Evolutionary conservation across 306 rosid species (phyloP), one percentile per base, ranked within the genome.

Genomic region (Fagus crenata): DNA sequence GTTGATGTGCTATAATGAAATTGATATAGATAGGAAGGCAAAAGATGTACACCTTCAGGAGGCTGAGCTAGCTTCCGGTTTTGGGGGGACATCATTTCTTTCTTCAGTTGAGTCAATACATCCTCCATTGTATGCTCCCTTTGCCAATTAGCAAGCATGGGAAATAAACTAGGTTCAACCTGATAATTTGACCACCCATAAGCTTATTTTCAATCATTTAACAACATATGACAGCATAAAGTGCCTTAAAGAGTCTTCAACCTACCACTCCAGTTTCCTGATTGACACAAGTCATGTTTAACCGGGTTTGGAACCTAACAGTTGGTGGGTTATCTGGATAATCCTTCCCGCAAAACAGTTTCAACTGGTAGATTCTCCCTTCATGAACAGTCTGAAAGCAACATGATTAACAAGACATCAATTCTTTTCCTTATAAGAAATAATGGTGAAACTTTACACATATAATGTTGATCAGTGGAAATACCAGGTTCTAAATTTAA

Each of bases 141-240:
- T 85, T 87, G 91, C 99, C 99, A 95, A 81, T 88, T 92, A 78
- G 96, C 77, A 83, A 95, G 99, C 97, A 92, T 95, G 73, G 97
- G 96, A 84, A 95, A 90, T 46, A 90, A 85, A 77, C 84, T 64
- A 15, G 99, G 97, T 72, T 95, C 99, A 84, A 95, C 99, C 99
- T 95, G 85, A 68, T 78, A 67, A 84, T 72, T 56, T 67, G 72
- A 40, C 72, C 28, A 82, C 60, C 58, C 33, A 74, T 84, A n/a
- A 89, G 84, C 68, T 77, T 63, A 75, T 41, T 65, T 75, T 76
- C 85, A 83, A 64, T 37, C 86, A 76, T 53, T 61, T 1, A 5
- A 46, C 9, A 7, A 70, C 13, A 81, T 49, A 63, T 5, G 7
- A 46, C 11, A 7, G 70, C 15, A 73, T 64, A 4, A 68, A 43